Evolutionary conservation across 2,329 filamentous ascomycete genomes (phyloP), one percentile per base, ranked within the genome.

Genomic region (Trichoderma koningii): DNA sequence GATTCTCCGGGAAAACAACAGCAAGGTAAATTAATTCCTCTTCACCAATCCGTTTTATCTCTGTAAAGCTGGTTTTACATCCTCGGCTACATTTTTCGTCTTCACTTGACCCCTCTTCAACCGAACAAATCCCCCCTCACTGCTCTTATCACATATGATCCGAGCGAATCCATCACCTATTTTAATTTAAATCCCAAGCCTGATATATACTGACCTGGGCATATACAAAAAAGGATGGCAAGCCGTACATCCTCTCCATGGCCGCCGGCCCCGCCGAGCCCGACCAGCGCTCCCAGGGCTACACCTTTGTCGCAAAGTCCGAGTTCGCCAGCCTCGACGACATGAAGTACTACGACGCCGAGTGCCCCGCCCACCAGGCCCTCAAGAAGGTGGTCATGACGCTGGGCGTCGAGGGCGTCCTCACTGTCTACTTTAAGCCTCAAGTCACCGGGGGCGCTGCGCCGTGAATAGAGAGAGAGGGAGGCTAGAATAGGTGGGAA

Each of bases 271-370:
- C 78, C 23, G 81, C 83, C 9, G 77, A 85, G 67, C 79, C 82
- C 9, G 87, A 90, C 70, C 78, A 83, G 19, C 85, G 88, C 34
- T 82, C 81, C 69, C 84, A 89, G 74, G 89, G 88, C 50, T 91
- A 83, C 78, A 91, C 87, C 7, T 71, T 91, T 61, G 81, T 85
- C 17, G 84, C 84, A 55, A 84, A 87, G 73, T 87, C 83, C 47
- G 83, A 85, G 53, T 92, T 92, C 72, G 82, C 83, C 52, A 87
- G 77, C 66, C 71, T 86, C 63, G 87, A 87, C 14, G 89, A 91
- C 73, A 87, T 91, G 84, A 80, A 85, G 69, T 92, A 84, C 77
- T 92, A 90, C 74, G 89, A 91, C 73, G 78, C 80, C 10, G 79
- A 73, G 62, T 83, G 81, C 69, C 66, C 71, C n/a, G 79, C 79